phyloP scores from a whole-genome alignment of 805 yeast genomes.

The Myxozyma sirexii region DNA sequence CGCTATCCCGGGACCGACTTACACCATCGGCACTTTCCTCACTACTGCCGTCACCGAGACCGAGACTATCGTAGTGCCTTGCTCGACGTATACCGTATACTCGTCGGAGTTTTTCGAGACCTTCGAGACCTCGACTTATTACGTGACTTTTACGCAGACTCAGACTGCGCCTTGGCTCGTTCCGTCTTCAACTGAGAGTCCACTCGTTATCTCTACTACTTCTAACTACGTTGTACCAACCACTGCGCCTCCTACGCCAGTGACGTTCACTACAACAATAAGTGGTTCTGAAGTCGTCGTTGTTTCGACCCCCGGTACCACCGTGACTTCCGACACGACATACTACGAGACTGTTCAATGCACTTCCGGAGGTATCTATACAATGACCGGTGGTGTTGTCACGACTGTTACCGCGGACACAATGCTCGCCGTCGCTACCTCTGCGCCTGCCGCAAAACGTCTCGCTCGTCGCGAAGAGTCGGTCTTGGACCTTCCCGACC shows the following conservation, averaged over 20 bases:
- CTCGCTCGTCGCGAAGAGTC: conserved; percentile 11
- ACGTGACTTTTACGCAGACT: conserved; percentile 27
- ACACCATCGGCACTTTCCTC: conserved; percentile 9
- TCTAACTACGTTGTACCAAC: neutral
- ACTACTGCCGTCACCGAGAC: conserved; percentile 21
- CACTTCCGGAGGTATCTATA: conserved; percentile 21
- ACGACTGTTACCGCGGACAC: conserved; percentile 27
- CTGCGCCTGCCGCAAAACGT: conserved; percentile 52
- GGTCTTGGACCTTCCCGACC: neutral
- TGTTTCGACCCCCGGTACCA: neutral
- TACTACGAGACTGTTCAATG: conserved; percentile 18
- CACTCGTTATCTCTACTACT: neutral
- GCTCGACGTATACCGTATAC: conserved; percentile 17
- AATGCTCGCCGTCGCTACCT: conserved; percentile 41
- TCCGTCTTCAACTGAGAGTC: neutral
- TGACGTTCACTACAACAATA: neutral
- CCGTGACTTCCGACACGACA: conserved; percentile 10
- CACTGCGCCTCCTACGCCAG: neutral
- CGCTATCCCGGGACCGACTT: conserved; percentile 19
- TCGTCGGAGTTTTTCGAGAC: conserved; percentile 5
- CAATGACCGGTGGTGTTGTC: conserved; percentile 5
- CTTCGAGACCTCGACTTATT: conserved; percentile 1
- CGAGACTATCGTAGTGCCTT: conserved; percentile 23
- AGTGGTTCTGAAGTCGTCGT: neutral
- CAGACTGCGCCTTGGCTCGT: conserved; percentile 2